These are phyloP conservation scores for Xenoacremonium recifei DNA, from an alignment of 2,329 filamentous ascomycete genomes.

Conservation along the genomic window DNA sequence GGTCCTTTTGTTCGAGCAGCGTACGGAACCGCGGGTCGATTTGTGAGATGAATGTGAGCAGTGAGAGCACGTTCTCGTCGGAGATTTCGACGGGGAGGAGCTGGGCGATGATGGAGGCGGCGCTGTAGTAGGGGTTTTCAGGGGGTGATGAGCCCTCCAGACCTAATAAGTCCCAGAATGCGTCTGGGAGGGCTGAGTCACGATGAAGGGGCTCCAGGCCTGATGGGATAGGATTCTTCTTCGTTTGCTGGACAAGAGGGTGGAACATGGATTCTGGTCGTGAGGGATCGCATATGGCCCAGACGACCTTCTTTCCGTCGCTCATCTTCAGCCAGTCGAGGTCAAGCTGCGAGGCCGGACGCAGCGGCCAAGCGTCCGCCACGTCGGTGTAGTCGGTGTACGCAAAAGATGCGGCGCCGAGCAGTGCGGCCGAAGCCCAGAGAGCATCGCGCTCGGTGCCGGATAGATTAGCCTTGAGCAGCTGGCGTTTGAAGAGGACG, in stretches of 20 bases:
- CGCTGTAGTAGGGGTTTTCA: conserved; percentile 32
- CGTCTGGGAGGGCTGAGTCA: conserved; percentile 26
- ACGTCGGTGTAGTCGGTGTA: conserved; percentile 38
- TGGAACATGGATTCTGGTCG: conserved; percentile 48
- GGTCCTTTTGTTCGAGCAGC: conserved; percentile 50
- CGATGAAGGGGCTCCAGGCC: conserved; percentile 10
- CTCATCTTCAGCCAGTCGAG: conserved; percentile 59
- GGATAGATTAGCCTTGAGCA: conserved; percentile 32
- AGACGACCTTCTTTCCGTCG: conserved; percentile 55
- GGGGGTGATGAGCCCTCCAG: conserved; percentile 17
- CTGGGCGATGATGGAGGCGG: conserved; percentile 35
- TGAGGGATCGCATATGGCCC: conserved; percentile 47
- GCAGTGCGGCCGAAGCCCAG: conserved; percentile 46
- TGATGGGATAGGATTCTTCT: conserved; percentile 5
- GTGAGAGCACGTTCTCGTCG: conserved; percentile 41
- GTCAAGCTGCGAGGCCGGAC: conserved; percentile 37
- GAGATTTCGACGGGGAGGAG: conserved; percentile 34
- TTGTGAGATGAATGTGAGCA: conserved; percentile 45
- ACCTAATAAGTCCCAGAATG: conserved; percentile 29
- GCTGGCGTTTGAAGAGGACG: conserved; percentile 43
- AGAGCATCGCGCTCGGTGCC: conserved; percentile 43
- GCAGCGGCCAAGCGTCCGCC: conserved; percentile 56
- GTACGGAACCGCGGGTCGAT: conserved; percentile 42
- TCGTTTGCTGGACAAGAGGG: conserved; percentile 16
- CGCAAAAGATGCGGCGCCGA: conserved; percentile 45